A percentile compares a stretch with the other conserved stretches of the same genome.
These are phyloP conservation scores for Aspergillus alliaceus DNA, from an alignment of 2,329 filamentous ascomycete species.

Conservation along the genomic window DNA sequence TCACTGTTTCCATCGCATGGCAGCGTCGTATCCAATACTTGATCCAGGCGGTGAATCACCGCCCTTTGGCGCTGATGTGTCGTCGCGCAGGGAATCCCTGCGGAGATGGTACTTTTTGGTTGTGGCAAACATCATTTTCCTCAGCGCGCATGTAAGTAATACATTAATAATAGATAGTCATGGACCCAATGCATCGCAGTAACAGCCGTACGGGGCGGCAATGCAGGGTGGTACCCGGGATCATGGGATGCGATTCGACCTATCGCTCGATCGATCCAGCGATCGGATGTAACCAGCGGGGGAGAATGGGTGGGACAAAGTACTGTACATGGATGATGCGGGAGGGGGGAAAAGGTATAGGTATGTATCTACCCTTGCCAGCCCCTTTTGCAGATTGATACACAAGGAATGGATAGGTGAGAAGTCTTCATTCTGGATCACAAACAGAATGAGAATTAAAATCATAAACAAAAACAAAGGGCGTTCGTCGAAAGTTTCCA, in stretches of 20 bases:
- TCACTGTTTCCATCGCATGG: constrained; percentile 10
- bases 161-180: not conserved
- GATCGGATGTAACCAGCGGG: not conserved
- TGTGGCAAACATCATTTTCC: not conserved
- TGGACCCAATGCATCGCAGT: constrained; percentile 12
- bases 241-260: constrained; percentile 14
- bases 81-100: not conserved
- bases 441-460: no score
- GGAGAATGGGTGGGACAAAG: not conserved
- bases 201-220: constrained; percentile 11
- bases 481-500: no score
- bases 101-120: not conserved
- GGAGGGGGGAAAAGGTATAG: not conserved
- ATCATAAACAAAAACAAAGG: no score
- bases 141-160: not conserved
- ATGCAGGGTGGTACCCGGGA: constrained; percentile 17
- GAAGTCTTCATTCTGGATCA: not conserved
- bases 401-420: constrained; percentile 2
- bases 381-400: not conserved
- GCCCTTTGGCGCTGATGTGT: constrained; percentile 10
- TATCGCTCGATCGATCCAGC: constrained; percentile 6
- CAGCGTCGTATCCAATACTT: constrained; percentile 14
- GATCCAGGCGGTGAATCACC: constrained; percentile 23
- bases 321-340: not conserved
- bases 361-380: not conserved